Evolutionary conservation across 345 rosid genomes (phyloP).

Genomic region (Trapa incisa): DNA sequence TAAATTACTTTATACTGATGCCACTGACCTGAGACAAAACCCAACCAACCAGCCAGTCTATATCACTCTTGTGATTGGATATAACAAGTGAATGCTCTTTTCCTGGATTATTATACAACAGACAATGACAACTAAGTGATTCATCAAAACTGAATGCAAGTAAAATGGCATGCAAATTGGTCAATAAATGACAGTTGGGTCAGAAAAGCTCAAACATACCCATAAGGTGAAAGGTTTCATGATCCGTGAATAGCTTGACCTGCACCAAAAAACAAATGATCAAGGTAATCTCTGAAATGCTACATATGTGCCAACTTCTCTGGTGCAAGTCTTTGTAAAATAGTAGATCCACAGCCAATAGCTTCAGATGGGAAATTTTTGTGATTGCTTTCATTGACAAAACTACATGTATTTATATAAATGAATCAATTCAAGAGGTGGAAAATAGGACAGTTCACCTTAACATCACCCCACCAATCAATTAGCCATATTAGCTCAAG

Average conservation of each 20-base stretch:
- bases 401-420: not conserved
- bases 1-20: not conserved
- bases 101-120: slow-evolving; percentile 31
- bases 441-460: slow-evolving; percentile 29
- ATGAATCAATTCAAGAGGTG: not conserved
- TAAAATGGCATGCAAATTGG: not conserved
- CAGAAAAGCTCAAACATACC: slow-evolving; percentile 32
- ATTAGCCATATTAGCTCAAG: slow-evolving; percentile 80
- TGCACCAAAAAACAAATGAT: slow-evolving; percentile 21
- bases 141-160: no score
- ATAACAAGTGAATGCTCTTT: slow-evolving; percentile 81
- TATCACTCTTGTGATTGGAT: slow-evolving; percentile 80
- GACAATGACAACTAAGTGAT: slow-evolving; percentile 5
- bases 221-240: slow-evolving; percentile 56
- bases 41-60: slow-evolving; percentile 99
- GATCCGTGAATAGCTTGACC: slow-evolving; percentile 66
- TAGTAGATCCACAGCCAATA: not conserved
- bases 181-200: not conserved
- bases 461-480: slow-evolving; percentile 95
- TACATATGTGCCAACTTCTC: not conserved
- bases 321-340: not conserved
- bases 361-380: not conserved
- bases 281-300: slow-evolving; percentile 8
- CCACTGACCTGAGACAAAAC: slow-evolving; percentile 69
- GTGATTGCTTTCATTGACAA: not conserved